These are phyloP conservation scores for Fonsecaea erecta DNA, from an alignment of 2,329 filamentous ascomycete genomes.

Conservation along the genomic window DNA sequence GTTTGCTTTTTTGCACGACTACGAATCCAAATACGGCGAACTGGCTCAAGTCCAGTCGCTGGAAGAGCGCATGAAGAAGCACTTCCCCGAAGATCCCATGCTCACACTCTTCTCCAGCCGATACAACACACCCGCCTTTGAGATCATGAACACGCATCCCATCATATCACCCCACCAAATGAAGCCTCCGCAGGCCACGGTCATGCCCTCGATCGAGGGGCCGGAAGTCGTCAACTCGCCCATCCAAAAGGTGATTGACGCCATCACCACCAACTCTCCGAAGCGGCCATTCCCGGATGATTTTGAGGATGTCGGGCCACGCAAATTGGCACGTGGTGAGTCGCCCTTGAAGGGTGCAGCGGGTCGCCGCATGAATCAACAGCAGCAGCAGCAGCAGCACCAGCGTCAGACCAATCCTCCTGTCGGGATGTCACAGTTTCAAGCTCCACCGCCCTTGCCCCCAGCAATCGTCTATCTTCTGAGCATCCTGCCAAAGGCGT, in stretches of 20 bases:
- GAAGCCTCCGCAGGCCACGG: conserved; percentile 62
- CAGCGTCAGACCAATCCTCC: conserved; percentile 36
- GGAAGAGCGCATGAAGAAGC: conserved; percentile 87
- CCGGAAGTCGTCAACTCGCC: conserved; percentile 42
- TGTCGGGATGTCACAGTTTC: conserved; percentile 56
- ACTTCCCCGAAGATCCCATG: conserved; percentile 87
- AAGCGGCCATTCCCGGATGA: conserved; percentile 72
- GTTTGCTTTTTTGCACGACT: conserved; percentile 91
- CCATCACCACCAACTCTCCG: conserved; percentile 49
- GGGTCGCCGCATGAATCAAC: conserved; percentile 80
- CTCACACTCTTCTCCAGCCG: conserved; percentile 76
- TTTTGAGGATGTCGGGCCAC: conserved; percentile 70
- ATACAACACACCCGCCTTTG: conserved; percentile 74
- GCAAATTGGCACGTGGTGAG: conserved; percentile 85
- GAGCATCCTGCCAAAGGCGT: conserved; percentile 73
- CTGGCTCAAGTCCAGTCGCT: conserved; percentile 87
- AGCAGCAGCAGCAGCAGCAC: conserved; percentile 41
- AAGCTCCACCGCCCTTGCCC: conserved; percentile 69
- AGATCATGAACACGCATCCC: conserved; percentile 78
- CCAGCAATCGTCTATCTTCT: conserved; percentile 67
- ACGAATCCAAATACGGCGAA: conserved; percentile 93
- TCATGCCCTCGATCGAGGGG: conserved; percentile 44
- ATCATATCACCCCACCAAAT: conserved; percentile 86
- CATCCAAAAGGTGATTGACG: conserved; percentile 44
- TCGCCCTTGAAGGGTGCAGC: conserved; percentile 92